A percentile compares a stretch with the other conserved stretches of the same genome.
phyloP scores from a whole-genome alignment of 805 yeast species.

The Metschnikowia drakensbergensis region DNA sequence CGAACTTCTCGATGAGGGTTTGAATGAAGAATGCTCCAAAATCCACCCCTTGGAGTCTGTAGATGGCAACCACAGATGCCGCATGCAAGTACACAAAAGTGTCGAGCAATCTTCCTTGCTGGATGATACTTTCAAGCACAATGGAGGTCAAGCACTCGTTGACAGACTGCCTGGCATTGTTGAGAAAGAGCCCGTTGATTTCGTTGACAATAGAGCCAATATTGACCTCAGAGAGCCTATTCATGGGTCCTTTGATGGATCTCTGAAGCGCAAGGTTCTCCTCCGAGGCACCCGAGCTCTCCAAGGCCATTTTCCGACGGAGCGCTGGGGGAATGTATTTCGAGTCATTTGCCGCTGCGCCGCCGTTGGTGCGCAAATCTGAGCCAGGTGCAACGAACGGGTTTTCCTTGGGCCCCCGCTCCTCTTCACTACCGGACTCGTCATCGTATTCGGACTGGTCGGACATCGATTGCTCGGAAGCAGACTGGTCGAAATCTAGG shows the following conservation, averaged over 20 bases:
- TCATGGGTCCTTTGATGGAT: constrained; percentile 76
- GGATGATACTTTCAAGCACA: constrained; percentile 58
- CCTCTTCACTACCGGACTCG: constrained; percentile 17
- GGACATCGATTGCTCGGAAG: constrained; percentile 20
- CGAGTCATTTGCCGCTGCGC: not conserved
- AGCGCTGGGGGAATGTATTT: constrained; percentile 86
- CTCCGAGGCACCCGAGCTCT: constrained; percentile 30
- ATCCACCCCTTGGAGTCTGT: constrained; percentile 76
- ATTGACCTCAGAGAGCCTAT: constrained; percentile 86
- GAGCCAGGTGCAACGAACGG: constrained; percentile 21
- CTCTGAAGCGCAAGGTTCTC: constrained; percentile 50
- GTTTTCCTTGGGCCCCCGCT: constrained; percentile 51
- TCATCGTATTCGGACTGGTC: constrained; percentile 11
- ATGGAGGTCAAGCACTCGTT: constrained; percentile 63
- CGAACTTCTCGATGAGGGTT: constrained; percentile 67
- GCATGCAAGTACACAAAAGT: constrained; percentile 78
- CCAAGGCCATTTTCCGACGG: constrained; percentile 50
- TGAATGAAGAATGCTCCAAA: constrained; percentile 88
- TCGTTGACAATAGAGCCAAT: constrained; percentile 66
- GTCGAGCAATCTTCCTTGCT: constrained; percentile 67
- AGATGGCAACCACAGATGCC: constrained; percentile 68
- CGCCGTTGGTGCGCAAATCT: constrained; percentile 2
- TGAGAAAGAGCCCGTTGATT: constrained; percentile 57
- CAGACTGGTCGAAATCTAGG: constrained; percentile 46
- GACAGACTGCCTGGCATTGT: constrained; percentile 75